A percentile compares a stretch with the other conserved stretches of the same genome.
Evolutionary conservation across 768 basidiomycete species (phyloP).

Genomic region (Hericium coralloides): DNA sequence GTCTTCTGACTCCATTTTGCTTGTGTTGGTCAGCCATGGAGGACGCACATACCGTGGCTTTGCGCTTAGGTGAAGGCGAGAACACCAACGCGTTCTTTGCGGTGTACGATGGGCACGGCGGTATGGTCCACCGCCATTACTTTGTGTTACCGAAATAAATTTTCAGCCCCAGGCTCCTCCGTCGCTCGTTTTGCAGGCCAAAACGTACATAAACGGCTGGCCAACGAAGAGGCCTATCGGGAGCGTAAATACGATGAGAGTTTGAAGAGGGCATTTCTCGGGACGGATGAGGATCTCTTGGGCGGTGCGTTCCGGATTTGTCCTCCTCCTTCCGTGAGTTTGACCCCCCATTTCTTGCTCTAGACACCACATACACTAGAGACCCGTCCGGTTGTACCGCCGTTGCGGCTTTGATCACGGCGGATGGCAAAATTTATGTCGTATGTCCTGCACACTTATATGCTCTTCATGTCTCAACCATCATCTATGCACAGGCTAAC

Average conservation of each 20-base stretch:
- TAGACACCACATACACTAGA: slow-evolving; percentile 78
- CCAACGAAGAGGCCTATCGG: slow-evolving; percentile 64
- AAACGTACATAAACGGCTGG: slow-evolving; percentile 71
- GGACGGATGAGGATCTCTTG: slow-evolving; percentile 90
- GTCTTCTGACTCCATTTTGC: slow-evolving; percentile 11
- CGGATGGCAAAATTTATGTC: slow-evolving; percentile 69
- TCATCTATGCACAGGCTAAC: slow-evolving; percentile 63
- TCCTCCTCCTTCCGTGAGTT: neutral
- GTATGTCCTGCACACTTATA: slow-evolving; percentile 33
- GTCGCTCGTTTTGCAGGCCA: slow-evolving; percentile 85
- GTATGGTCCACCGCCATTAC: slow-evolving; percentile 33
- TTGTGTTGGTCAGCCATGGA: slow-evolving; percentile 73
- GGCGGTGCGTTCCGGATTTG: slow-evolving; percentile 43
- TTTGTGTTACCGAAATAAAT: slow-evolving; percentile 1
- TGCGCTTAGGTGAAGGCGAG: slow-evolving; percentile 52
- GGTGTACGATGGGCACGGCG: slow-evolving; percentile 98
- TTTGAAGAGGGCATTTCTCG: slow-evolving; percentile 83
- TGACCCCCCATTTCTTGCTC: neutral
- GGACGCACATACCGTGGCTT: slow-evolving; percentile 77
- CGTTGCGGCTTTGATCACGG: slow-evolving; percentile 76
- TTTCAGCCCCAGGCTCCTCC: slow-evolving; percentile 46
- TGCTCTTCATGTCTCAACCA: neutral
- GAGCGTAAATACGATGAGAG: slow-evolving; percentile 64
- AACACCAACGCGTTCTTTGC: slow-evolving; percentile 77
- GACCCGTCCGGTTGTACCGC: slow-evolving; percentile 98